Evolutionary conservation across 768 basidiomycete species (phyloP).

Genomic region (Suillus paluster): DNA sequence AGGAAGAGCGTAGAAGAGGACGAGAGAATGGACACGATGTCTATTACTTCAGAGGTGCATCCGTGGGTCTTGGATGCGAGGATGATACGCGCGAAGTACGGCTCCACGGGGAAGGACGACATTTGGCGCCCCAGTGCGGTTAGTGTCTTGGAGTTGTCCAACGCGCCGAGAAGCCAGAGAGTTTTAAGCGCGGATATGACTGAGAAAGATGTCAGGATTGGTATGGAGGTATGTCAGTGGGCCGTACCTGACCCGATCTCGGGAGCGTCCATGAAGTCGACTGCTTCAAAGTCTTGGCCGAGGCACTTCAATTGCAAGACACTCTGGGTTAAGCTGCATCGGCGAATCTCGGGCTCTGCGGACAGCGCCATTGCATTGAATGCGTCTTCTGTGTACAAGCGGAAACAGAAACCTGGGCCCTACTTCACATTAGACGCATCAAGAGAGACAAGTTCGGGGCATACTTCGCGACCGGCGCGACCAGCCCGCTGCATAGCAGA

Average conservation of each 20-base stretch:
- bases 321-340: conserved; percentile 83
- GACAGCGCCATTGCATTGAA: conserved; percentile 69
- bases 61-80: conserved; percentile 74
- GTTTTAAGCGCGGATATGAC: conserved; percentile 68
- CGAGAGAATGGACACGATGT: conserved; percentile 84
- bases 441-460: conserved; percentile 9
- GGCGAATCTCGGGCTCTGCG: conserved; percentile 87
- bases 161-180: conserved; percentile 80
- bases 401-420: conserved; percentile 87
- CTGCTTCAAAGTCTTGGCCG: conserved; percentile 75
- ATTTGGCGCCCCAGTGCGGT: conserved; percentile 81
- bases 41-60: conserved; percentile 80
- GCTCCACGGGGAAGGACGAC: conserved; percentile 93
- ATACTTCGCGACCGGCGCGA: conserved; percentile 92
- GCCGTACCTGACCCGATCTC: conserved; percentile 74
- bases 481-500: conserved; percentile 94
- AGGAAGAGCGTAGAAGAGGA: conserved; percentile 82
- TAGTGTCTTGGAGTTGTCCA: conserved; percentile 65
- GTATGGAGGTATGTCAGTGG: neutral
- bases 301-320: conserved; percentile 87
- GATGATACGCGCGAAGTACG: conserved; percentile 75
- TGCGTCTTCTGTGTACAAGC: conserved; percentile 86
- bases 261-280: conserved; percentile 91
- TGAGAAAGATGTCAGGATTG: conserved; percentile 28
- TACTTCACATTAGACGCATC: conserved; percentile 31